phyloP scores from a whole-genome alignment of 257 asterid genomes.

The Dorcoceras hygrometricum region DNA sequence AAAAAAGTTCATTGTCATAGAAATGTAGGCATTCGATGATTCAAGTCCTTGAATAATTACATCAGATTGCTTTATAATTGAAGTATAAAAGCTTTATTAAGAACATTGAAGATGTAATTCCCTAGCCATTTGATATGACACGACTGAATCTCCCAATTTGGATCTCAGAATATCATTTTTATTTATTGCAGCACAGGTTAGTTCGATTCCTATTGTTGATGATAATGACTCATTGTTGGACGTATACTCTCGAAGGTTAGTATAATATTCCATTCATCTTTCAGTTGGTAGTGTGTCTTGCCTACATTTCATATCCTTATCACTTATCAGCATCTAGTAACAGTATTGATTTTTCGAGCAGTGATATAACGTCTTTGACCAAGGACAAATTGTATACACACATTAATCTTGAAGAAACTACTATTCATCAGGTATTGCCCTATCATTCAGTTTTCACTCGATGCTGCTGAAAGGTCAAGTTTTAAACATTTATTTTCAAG shows the following conservation, averaged over 20 bases:
- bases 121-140: neutral
- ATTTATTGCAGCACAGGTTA: constrained; percentile 70
- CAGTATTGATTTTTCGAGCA: constrained; percentile 33
- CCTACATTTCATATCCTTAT: neutral
- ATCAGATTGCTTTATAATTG: neutral
- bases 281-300: neutral
- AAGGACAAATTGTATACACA: constrained; percentile 75
- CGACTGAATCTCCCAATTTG: neutral
- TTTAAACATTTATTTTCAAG: neutral
- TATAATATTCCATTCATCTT: constrained; percentile 5
- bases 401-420: constrained; percentile 79
- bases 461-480: constrained; percentile 7
- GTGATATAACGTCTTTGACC: constrained; percentile 91
- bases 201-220: constrained; percentile 90
- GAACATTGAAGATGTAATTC: neutral
- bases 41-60: neutral
- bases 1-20: no score
- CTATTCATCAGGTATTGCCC: constrained; percentile 67
- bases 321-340: neutral
- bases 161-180: neutral
- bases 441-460: constrained; percentile 18
- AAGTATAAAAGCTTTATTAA: neutral
- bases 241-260: constrained; percentile 82
- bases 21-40: neutral
- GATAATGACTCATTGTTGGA: constrained; percentile 87